These are phyloP conservation scores for Eucommia ulmoides DNA, from an alignment of 257 asterid genomes.

Conservation along the genomic window DNA sequence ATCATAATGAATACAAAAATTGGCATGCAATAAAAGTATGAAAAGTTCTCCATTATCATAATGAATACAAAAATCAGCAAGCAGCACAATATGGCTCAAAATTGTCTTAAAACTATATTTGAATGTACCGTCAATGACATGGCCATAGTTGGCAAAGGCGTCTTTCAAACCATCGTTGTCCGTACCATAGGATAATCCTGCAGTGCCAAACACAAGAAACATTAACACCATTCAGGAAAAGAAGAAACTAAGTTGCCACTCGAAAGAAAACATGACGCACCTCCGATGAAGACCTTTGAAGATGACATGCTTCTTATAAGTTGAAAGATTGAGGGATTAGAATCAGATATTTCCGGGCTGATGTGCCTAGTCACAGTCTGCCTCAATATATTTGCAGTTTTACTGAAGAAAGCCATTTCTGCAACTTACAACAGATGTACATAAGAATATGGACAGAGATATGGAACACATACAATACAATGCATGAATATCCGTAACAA, in stretches of 20 bases:
- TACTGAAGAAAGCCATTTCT: conserved; percentile 66
- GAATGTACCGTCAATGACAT: conserved; percentile 71
- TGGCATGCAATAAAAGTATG: too few species aligned
- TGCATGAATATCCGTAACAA: too few species aligned
- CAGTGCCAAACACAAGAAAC: conserved; percentile 9
- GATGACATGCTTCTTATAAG: conserved; percentile 73
- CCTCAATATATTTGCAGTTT: conserved; percentile 45
- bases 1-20: too few species aligned
- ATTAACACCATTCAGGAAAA: not conserved
- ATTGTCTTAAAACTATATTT: too few species aligned
- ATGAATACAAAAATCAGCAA: too few species aligned
- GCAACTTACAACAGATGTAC: too few species aligned
- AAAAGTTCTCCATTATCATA: too few species aligned
- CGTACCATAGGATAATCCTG: conserved; percentile 61
- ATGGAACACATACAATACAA: too few species aligned
- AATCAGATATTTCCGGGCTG: conserved; percentile 26
- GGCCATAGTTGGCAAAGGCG: conserved; percentile 58
- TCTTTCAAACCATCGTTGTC: conserved; percentile 50
- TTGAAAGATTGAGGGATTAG: conserved; percentile 52
- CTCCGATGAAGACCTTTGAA: conserved; percentile 76
- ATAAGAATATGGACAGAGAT: too few species aligned
- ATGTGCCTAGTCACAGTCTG: conserved; percentile 30
- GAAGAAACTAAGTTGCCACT: not conserved
- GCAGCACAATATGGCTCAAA: too few species aligned
- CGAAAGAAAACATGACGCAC: conserved; percentile 15